Conservation (phyloP, 2,329 filamentous ascomycete genomes). For the Didymella exigua region DNA sequence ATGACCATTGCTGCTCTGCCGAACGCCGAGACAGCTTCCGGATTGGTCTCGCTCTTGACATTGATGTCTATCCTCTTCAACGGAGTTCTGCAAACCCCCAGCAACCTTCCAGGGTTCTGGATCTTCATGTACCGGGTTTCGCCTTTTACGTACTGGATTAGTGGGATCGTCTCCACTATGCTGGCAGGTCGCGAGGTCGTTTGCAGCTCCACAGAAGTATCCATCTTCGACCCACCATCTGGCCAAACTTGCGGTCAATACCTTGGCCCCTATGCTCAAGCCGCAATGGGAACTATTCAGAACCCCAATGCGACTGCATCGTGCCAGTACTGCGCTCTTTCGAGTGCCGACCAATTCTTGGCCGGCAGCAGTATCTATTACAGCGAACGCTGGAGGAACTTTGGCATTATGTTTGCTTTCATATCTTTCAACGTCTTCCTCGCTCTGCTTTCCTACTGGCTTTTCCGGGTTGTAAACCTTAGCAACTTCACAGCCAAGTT, state of each 20-base stretch:
- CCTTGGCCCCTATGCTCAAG: conserved; percentile 50
- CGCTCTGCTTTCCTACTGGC: conserved; percentile 65
- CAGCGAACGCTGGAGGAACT: conserved; percentile 68
- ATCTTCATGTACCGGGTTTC: conserved; percentile 75
- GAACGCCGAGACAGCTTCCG: conserved; percentile 70
- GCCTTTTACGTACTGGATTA: conserved; percentile 68
- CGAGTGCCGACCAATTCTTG: conserved; percentile 57
- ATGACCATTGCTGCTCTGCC: conserved; percentile 75
- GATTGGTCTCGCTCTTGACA: conserved; percentile 65
- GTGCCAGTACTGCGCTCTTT: conserved; percentile 58
- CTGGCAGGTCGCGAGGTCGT: conserved; percentile 55
- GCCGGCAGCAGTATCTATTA: conserved; percentile 50
- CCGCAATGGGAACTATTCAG: conserved; percentile 49
- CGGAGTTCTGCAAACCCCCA: conserved; percentile 66
- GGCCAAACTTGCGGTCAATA: conserved; percentile 54
- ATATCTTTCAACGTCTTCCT: conserved; percentile 67
- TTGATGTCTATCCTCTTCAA: conserved; percentile 53
- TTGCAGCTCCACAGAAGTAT: conserved; percentile 54
- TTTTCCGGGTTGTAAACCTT: conserved; percentile 41
- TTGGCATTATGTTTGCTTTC: conserved; percentile 71
- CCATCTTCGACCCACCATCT: conserved; percentile 49
- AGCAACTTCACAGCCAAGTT: conserved; percentile 17
- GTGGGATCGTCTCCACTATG: conserved; percentile 48
- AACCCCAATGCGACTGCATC: conserved; percentile 52
- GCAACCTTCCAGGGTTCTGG: conserved; percentile 72